Evolutionary conservation across 2,329 filamentous ascomycete genomes (phyloP).

Genomic region (Leptographium galeiforme): DNA sequence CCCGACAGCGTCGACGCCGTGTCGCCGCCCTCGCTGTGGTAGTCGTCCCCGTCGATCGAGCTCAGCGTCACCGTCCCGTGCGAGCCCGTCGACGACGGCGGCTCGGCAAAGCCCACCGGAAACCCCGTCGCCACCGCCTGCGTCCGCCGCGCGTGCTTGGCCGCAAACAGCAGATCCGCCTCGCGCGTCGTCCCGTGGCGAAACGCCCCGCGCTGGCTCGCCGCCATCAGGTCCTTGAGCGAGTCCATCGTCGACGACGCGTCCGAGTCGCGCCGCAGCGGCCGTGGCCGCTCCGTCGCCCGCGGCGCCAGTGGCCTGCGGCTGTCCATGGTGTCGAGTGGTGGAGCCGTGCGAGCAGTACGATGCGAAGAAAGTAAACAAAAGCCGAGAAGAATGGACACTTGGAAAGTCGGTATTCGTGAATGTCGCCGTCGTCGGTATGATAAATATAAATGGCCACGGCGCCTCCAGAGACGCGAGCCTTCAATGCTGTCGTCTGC

Average conservation of each 20-base stretch:
- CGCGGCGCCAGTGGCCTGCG: not conserved
- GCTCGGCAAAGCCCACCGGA: conserved; percentile 11
- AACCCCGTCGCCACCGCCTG: conserved; percentile 10
- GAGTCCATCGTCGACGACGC: conserved; percentile 10
- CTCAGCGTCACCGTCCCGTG: conserved; percentile 12
- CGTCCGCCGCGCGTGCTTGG: conserved; percentile 8
- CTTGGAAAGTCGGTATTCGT: too few species aligned
- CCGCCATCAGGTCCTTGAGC: conserved; percentile 11
- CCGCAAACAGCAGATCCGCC: conserved; percentile 8
- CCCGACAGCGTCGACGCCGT: conserved; percentile 8
- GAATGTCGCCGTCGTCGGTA: too few species aligned
- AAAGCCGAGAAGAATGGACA: not conserved
- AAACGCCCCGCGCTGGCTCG: conserved; percentile 1
- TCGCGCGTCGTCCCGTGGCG: conserved; percentile 1
- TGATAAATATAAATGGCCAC: not conserved
- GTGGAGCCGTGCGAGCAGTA: not conserved
- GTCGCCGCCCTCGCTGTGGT: not conserved
- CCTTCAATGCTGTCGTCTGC: not conserved
- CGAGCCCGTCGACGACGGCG: conserved; percentile 13
- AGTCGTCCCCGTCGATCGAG: conserved; percentile 5
- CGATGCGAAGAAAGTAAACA: not conserved
- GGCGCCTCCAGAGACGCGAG: not conserved
- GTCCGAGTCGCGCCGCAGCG: conserved; percentile 9
- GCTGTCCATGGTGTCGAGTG: not conserved
- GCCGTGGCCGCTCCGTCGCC: too few species aligned